phyloP scores from a whole-genome alignment of 805 yeast genomes.

The Candida tammaniensis region DNA sequence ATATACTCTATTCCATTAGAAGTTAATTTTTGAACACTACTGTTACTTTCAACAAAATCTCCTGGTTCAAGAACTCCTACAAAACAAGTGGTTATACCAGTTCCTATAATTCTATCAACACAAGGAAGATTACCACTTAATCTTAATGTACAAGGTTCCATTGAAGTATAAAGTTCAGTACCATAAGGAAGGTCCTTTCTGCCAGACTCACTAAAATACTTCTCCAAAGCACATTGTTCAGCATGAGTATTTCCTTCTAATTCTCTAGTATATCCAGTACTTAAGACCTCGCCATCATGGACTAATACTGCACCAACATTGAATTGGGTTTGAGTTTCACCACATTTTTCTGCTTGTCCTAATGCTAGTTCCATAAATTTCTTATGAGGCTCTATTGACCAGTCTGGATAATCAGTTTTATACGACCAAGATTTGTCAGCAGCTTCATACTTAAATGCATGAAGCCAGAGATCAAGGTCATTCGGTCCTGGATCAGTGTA shows the following conservation, averaged over 20 bases:
- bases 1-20: slow-evolving; percentile 64
- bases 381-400: slow-evolving; percentile 67
- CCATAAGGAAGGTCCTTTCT: slow-evolving; percentile 59
- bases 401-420: slow-evolving; percentile 71
- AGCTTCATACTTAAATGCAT: slow-evolving; percentile 79
- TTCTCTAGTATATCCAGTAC: slow-evolving; percentile 88
- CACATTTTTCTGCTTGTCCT: slow-evolving; percentile 75
- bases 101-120: slow-evolving; percentile 66
- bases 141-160: slow-evolving; percentile 94
- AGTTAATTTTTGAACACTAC: slow-evolving; percentile 55
- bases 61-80: slow-evolving; percentile 93
- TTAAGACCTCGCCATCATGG: slow-evolving; percentile 54
- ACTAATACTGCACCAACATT: slow-evolving; percentile 92
- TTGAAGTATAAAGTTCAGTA: slow-evolving; percentile 83
- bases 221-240: slow-evolving; percentile 89
- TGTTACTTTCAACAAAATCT: slow-evolving; percentile 78
- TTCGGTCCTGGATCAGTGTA: slow-evolving; percentile 88
- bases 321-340: slow-evolving; percentile 79
- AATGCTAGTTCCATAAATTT: slow-evolving; percentile 74
- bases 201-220: slow-evolving; percentile 48
- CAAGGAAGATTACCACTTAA: slow-evolving; percentile 91
- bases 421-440: slow-evolving; percentile 63
- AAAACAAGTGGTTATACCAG: slow-evolving; percentile 66
- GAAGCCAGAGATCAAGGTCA: slow-evolving; percentile 86
- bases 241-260: slow-evolving; percentile 96